Evolutionary conservation across 768 basidiomycete genomes (phyloP), one percentile per base, ranked within the genome.

Genomic region (Calocybe cyanea): DNA sequence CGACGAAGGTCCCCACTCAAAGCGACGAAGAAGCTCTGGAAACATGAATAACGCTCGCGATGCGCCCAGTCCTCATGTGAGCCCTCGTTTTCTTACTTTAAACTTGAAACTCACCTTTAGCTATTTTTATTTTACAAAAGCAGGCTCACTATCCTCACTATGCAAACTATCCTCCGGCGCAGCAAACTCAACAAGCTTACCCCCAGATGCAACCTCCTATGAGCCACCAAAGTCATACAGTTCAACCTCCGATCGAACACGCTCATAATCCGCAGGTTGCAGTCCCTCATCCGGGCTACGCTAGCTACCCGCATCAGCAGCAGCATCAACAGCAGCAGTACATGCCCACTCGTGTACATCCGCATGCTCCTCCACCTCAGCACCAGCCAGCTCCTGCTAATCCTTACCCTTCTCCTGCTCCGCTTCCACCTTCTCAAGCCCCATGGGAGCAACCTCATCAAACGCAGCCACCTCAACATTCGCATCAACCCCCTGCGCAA

Each of bases 21-120:
- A 77, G 63, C 67, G 77, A 46, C 58, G 69, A 24, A 69, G 76
- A 48, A 66, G 65, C 43, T 64, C 70, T 11, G 46, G 60, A 13
- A 67, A 65, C 50, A 68, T 65, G 38, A 56, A 50, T 37, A 49
- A 57, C 36, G 60, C 71, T 65, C 77, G 66, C 66, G 71, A 78
- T 52, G 64, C 61, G 45, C 77, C 77, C 52, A 63, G 70, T 35
- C 62, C 70, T 60, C 75, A 78, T 68, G 77, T 80, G 73, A 68
- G 69, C 63, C 14, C 45, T 40, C 42, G 53, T 33, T 31, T 43
- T 13, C 18, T 28, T 33, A 32, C 44, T 20, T 31, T 46, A 4
- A 37, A 41, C 5, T 5, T 6, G 11, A 28, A 28, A 35, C 5
- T 35, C 14, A 15, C 41, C 44, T 36, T 17, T 44, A 37, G 45